Evolutionary conservation across 768 basidiomycete species (phyloP), one percentile per base, ranked within the genome.

Genomic region (Boletus sp.): DNA sequence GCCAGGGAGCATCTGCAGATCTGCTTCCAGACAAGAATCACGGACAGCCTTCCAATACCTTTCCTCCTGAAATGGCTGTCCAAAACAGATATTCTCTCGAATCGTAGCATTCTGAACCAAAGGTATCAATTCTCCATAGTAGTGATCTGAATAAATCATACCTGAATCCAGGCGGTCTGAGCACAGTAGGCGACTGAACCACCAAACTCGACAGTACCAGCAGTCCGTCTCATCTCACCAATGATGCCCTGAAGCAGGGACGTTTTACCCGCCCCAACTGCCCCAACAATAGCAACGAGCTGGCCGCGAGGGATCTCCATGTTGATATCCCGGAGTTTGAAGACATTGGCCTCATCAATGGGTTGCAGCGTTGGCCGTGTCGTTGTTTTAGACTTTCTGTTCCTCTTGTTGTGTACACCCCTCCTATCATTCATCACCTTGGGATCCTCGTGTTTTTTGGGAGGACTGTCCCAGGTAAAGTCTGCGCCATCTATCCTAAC

Each of bases 81-180:
- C 94, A 56, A 97, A 97, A 60, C 89, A 85, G 52, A 97, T 84
- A 64, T 96, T 97, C 45, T 96, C 92, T 50, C 92, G 80, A 36
- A 95, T 83, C 0, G 93, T 95, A 0, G 91, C 82, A 70, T 92
- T 89, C 84, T 88, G 20, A 32, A 48, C 42, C 7, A 60, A 36
- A 32, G 2, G n/a, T 7, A 49, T 36, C 24, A 64, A 28, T 17
- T 46, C 24, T 55, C 52, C 20, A 10, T 0, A 9, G 30, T 11
- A 24, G 47, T 14, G 20, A 24, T 28, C 52, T 28, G 49, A n/a
- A 56, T 3, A 15, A 30, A 56, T 57, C 59, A 2, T 56, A 82
- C 85, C 71, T 93, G 91, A 56, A 98, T 95, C 93, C 94, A 97
- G 11, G 94, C 88, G 44, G 79, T 86, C 67, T 98, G 94, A 15